Percentiles rank a stretch among this genome's conserved stretches.
These are phyloP conservation scores for Boletus rubropictus DNA, from an alignment of 768 basidiomycete species.

Conservation along the genomic window DNA sequence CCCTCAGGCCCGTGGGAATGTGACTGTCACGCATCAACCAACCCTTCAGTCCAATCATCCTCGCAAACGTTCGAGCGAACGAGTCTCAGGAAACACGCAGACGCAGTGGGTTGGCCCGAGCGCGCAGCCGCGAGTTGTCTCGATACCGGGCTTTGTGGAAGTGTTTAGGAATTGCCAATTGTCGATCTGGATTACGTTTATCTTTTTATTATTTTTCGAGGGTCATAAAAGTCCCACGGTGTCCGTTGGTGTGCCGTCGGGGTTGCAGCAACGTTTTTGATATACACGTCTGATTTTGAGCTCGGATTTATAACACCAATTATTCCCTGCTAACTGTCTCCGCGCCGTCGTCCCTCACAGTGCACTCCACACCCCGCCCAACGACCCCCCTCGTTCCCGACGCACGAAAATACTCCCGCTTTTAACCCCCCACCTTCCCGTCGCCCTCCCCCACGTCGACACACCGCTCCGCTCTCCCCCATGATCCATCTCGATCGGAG, in stretches of 20 bases:
- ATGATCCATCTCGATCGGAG: slow-evolving; percentile 55
- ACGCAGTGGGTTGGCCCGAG: too few relatives aligned
- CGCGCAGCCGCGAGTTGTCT: too few relatives aligned
- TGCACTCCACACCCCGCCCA: not conserved
- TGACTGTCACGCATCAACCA: slow-evolving; percentile 23
- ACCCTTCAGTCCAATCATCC: too few relatives aligned
- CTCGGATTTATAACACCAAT: slow-evolving; percentile 28
- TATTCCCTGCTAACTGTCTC: slow-evolving; percentile 13
- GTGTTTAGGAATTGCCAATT: too few relatives aligned
- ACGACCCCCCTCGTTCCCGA: slow-evolving; percentile 3
- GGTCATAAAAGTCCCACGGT: slow-evolving; percentile 30
- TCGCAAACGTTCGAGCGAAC: too few relatives aligned
- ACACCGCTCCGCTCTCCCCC: slow-evolving; percentile 7
- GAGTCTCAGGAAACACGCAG: too few relatives aligned
- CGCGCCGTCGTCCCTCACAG: not conserved
- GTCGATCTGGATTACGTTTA: too few relatives aligned
- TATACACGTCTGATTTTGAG: slow-evolving; percentile 31
- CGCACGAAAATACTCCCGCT: not conserved
- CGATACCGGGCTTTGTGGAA: too few relatives aligned
- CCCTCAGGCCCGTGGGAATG: slow-evolving; percentile 20
- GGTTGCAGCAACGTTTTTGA: slow-evolving; percentile 27
- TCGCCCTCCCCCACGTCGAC: not conserved
- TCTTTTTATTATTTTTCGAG: too few relatives aligned
- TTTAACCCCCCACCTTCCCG: not conserved
- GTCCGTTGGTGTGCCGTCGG: slow-evolving; percentile 6